Base-by-base conservation (phyloP, 1,284 basidiomycete species). In the Earliella scabrosa region DNA sequence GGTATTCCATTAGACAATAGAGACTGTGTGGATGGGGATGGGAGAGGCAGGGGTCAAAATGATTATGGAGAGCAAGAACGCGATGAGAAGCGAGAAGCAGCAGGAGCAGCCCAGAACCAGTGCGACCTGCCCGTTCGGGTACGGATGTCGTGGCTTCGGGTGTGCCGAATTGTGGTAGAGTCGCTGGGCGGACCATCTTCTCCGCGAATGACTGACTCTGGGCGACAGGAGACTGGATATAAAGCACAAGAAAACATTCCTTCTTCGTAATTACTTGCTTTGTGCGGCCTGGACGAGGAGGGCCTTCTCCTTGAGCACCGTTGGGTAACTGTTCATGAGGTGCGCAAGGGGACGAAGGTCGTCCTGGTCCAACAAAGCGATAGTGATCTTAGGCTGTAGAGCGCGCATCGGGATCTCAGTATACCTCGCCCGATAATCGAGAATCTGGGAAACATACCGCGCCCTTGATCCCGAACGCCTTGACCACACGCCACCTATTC, bases 271-370 rank as follows among this genome's bases (percentile, higher is more conserved):
- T 63, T 65, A 69, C 56, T 70, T 73, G 45, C 67, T 53, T 48
- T 71, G 67, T 10, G 72, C 63, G 6, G 70, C 70, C 52, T 79
- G 77, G 16, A 74, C 49, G 4, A 77, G 66, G 41, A 78, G 60
- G 4, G 78, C 87, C 72, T 92, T 93, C 71, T 92, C 90, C 74
- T 88, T 92, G 58, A 95, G 76, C 2, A 93, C 81, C 2, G 83
- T 76, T 7, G 92, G 89, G 69, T 93, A 95, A 68, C 88, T 90
- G 71, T 93, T 91, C 89, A 93, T 91, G 50, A 96, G 78, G 68
- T 94, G 90, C 9, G 91, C 89, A 36, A 95, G 79, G 1, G 92
- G 77, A 31, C 90, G 82, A 23, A 96, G 78, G 66, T 96, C 93
- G 56, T 95, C 93, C 63, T 88, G 81, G 64, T 95, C 92, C 53